Percentiles rank a stretch among this genome's conserved stretches.
These are phyloP conservation scores for Nitzschia palea DNA, from an alignment of 108 stramenopile species.

Conservation along the genomic window DNA sequence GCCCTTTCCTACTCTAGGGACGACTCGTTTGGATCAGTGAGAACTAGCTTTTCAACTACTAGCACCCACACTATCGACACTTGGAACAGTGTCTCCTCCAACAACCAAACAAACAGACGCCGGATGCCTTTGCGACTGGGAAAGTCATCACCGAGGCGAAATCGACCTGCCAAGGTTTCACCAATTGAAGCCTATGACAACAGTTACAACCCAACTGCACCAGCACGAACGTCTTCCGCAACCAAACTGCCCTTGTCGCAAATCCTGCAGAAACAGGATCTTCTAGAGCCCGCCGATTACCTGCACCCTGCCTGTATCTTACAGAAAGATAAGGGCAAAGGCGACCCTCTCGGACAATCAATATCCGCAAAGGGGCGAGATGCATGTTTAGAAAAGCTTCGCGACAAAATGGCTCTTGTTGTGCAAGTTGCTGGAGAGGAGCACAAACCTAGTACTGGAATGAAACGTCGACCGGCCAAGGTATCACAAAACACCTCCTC, in stretches of 20 bases:
- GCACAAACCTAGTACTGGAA: conserved; percentile 5
- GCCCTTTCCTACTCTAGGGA: neutral
- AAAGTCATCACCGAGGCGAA: neutral
- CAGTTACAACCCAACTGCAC: conserved; percentile 17
- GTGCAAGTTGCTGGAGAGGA: conserved; percentile 30
- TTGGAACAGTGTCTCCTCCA: neutral
- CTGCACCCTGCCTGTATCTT: conserved; percentile 40
- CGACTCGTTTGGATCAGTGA: neutral
- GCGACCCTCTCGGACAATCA: conserved; percentile 33
- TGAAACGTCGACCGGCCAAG: conserved; percentile 45
- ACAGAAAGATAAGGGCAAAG: conserved; percentile 67
- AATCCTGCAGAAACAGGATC: neutral
- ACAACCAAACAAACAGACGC: neutral
- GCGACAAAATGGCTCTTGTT: conserved; percentile 56
- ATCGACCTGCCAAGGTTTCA: neutral
- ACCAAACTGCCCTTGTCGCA: neutral
- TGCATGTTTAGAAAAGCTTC: conserved; percentile 41
- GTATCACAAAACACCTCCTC: conserved; percentile 6
- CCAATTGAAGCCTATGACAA: conserved; percentile 31
- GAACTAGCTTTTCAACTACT: neutral
- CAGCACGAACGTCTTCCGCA: neutral
- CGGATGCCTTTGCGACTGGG: neutral
- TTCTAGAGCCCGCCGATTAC: conserved; percentile 29
- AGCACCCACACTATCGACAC: neutral
- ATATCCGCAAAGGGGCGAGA: conserved; percentile 45